These are phyloP conservation scores for Penicillium parvum DNA, from an alignment of 495 filamentous ascomycete genomes.

Conservation along the genomic window DNA sequence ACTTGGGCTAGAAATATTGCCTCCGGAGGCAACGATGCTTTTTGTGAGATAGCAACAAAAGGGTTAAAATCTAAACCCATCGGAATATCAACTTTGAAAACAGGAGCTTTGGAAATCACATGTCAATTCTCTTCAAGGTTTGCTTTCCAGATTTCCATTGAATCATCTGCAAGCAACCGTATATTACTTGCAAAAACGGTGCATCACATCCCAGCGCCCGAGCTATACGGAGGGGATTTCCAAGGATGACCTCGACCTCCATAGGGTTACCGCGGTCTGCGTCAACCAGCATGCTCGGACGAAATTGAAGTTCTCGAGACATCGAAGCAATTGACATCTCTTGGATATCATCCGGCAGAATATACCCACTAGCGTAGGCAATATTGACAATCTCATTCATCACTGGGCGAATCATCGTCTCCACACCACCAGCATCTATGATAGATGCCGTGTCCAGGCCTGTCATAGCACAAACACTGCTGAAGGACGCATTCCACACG, in stretches of 20 bases:
- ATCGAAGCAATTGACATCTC: constrained; percentile 34
- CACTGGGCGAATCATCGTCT: constrained; percentile 10
- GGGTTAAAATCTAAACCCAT: no score
- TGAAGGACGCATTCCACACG: constrained; percentile 17
- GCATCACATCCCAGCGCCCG: neutral
- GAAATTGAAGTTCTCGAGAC: constrained; percentile 31
- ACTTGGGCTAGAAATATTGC: no score
- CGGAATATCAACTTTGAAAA: no score
- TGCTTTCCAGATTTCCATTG: neutral
- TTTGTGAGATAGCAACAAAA: no score
- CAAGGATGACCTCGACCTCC: neutral
- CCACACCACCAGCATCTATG: constrained; percentile 5
- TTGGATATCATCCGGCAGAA: constrained; percentile 29
- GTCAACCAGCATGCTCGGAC: constrained; percentile 40
- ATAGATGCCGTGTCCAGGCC: constrained; percentile 13
- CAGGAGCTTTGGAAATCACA: no score
- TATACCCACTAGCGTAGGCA: constrained; percentile 22
- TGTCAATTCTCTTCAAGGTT: no score
- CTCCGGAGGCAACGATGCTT: no score
- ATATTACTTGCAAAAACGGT: neutral
- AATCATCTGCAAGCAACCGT: neutral
- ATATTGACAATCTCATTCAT: constrained; percentile 13
- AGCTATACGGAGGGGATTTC: neutral
- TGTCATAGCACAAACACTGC: constrained; percentile 8
- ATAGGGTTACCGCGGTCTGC: neutral